Evolutionary conservation across 441 rosid genomes (phyloP).

Genomic region (Eruca vesicaria): DNA sequence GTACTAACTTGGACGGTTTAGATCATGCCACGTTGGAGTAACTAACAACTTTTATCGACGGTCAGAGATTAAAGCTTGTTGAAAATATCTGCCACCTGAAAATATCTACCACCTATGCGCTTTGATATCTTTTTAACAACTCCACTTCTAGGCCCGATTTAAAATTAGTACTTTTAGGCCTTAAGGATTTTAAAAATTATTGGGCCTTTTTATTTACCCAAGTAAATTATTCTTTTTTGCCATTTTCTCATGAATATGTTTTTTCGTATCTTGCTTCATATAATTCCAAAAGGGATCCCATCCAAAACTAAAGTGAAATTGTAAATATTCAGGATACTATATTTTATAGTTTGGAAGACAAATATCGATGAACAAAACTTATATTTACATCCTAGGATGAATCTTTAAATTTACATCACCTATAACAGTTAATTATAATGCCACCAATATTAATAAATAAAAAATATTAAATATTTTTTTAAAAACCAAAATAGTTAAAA

Average conservation of each 20-base stretch:
- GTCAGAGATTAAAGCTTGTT: background rate
- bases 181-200: background rate
- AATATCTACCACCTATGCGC: background rate
- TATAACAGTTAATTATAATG: too few species aligned
- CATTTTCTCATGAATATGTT: background rate
- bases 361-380: too few species aligned
- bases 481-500: too few species aligned
- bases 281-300: too few species aligned
- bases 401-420: too few species aligned
- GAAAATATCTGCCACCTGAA: background rate
- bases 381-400: too few species aligned
- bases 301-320: background rate
- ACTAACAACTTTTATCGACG: background rate
- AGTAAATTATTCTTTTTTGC: background rate
- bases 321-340: background rate
- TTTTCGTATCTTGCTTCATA: too few species aligned
- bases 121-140: background rate
- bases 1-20: background rate
- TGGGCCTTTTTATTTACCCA: background rate
- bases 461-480: too few species aligned
- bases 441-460: too few species aligned
- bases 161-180: background rate
- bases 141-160: background rate
- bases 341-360: too few species aligned
- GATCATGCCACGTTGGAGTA: constrained; percentile 7